Percentiles rank a stretch among this genome's conserved stretches.
Evolutionary conservation across 148 eudicot species (phyloP).

Genomic region (Hydrangea macrophylla): DNA sequence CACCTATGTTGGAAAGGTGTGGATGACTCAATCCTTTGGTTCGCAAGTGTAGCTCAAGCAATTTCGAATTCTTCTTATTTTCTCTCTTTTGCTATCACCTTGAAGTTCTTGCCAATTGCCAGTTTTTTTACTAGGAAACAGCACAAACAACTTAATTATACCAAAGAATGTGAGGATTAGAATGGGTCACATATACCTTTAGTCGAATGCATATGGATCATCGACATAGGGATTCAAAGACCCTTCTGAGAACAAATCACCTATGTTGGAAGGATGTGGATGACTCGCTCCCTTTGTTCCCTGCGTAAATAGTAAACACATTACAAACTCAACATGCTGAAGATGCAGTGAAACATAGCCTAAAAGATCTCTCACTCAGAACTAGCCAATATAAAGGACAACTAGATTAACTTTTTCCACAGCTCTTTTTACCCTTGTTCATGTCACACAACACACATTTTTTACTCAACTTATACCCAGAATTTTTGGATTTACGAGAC

Average conservation of each 20-base stretch:
- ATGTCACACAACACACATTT: background rate
- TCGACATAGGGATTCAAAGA: slow-evolving; percentile 95
- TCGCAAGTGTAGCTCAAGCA: too few species aligned
- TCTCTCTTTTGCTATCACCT: too few species aligned
- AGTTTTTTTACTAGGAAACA: too few species aligned
- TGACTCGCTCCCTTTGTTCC: slow-evolving; percentile 36
- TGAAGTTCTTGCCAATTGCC: too few species aligned
- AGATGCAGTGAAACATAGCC: background rate
- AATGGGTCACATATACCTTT: slow-evolving; percentile 39
- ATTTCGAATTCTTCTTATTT: too few species aligned
- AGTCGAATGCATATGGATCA: slow-evolving; percentile 96
- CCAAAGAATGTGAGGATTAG: background rate
- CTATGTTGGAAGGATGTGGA: slow-evolving; percentile 67
- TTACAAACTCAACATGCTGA: background rate
- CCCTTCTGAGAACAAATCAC: slow-evolving; percentile 94
- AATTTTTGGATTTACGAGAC: background rate
- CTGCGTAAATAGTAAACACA: slow-evolving; percentile 34
- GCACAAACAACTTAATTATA: background rate
- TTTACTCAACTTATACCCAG: background rate
- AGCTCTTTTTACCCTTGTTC: background rate
- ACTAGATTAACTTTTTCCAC: background rate
- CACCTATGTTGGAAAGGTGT: too few species aligned
- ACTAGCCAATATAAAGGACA: background rate
- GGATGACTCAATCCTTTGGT: too few species aligned
- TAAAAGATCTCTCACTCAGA: background rate